Evolutionary conservation across 805 yeast genomes (phyloP).

Genomic region (Candida loeiensis): DNA sequence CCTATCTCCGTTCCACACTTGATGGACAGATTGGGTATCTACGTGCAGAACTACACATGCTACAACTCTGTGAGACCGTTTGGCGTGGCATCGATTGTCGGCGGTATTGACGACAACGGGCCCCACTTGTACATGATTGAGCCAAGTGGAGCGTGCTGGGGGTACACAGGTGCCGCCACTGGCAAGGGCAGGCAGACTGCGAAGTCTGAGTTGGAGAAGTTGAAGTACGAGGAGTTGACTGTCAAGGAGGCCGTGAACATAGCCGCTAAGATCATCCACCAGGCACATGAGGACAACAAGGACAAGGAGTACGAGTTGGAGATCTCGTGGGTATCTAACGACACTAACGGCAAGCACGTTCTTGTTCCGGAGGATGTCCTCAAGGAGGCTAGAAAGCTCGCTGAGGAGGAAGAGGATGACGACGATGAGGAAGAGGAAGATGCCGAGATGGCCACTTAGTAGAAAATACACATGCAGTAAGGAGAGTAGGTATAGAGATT

Average conservation of each 20-base stretch:
- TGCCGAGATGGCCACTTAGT: conserved; percentile 11
- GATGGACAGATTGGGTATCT: conserved; percentile 82
- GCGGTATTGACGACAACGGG: conserved; percentile 89
- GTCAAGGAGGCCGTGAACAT: conserved; percentile 84
- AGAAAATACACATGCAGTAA: not conserved
- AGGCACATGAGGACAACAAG: conserved; percentile 96
- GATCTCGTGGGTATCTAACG: conserved; percentile 80
- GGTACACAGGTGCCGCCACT: conserved; percentile 94
- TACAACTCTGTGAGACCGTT: conserved; percentile 97
- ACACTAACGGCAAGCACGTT: conserved; percentile 77
- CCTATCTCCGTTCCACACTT: conserved; percentile 78
- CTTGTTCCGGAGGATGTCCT: conserved; percentile 76
- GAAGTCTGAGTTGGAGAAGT: conserved; percentile 90
- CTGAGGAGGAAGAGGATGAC: conserved; percentile 80
- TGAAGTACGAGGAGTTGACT: conserved; percentile 65
- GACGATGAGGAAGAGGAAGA: conserved; percentile 62
- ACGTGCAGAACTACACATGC: conserved; percentile 92
- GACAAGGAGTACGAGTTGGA: conserved; percentile 97
- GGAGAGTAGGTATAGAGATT: not conserved
- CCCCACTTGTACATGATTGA: conserved; percentile 94
- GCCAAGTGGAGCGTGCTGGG: conserved; percentile 98
- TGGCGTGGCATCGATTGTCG: conserved; percentile 88
- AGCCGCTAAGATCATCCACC: conserved; percentile 89
- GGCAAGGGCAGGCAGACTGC: conserved; percentile 99
- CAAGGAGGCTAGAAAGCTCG: conserved; percentile 78